These are phyloP conservation scores for Excoecaria cochinchinensis DNA, from an alignment of 345 rosid genomes.

Conservation along the genomic window DNA sequence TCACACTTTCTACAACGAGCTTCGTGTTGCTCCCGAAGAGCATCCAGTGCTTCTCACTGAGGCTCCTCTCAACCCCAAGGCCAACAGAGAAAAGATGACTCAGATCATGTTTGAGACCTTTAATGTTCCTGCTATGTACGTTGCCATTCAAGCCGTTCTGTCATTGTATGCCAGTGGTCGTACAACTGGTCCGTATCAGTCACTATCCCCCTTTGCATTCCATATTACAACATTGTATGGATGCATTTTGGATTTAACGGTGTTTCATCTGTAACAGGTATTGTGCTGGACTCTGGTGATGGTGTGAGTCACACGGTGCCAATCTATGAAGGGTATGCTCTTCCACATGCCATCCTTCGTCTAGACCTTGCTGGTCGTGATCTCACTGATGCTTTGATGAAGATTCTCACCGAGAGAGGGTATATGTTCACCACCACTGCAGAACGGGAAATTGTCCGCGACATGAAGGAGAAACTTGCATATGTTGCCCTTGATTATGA, in stretches of 20 bases:
- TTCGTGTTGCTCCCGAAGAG: constrained; percentile 56
- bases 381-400: constrained; percentile 16
- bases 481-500: constrained; percentile 28
- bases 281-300: constrained; percentile 13
- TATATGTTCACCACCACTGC: constrained; percentile 36
- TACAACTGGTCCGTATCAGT: constrained; percentile 3
- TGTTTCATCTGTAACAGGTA: background rate
- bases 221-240: background rate
- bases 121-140: constrained; percentile 6
- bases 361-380: constrained; percentile 13
- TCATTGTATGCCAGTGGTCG: constrained; percentile 8
- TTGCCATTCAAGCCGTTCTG: constrained; percentile 5
- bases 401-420: constrained; percentile 24
- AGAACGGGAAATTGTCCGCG: constrained; percentile 39
- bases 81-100: constrained; percentile 50
- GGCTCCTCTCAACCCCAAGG: constrained; percentile 62
- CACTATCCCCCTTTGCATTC: background rate
- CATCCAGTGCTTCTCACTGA: constrained; percentile 62
- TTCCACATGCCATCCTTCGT: constrained; percentile 12
- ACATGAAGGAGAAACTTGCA: constrained; percentile 35
- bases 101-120: constrained; percentile 8
- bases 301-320: constrained; percentile 13
- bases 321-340: constrained; percentile 14
- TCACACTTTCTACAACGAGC: constrained; percentile 57
- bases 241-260: background rate